Base-by-base conservation (phyloP, 1,284 basidiomycete species). In the Leccinum cinnamomeum region DNA sequence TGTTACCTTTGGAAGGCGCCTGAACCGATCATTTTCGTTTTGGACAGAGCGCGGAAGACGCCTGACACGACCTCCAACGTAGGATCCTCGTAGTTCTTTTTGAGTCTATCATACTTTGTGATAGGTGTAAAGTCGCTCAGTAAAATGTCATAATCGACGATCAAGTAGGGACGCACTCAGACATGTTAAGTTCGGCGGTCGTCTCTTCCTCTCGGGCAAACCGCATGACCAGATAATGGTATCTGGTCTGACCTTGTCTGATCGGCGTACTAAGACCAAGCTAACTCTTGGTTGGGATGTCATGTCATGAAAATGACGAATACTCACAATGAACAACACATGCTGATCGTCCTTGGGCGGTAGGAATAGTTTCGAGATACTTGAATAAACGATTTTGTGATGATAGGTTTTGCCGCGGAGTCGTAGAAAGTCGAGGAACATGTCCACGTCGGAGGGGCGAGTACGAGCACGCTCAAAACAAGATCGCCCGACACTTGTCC, bases 401-500 rank as follows among this genome's bases (percentile, higher is more conserved):
- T 99, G 97, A 79, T 99, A 99, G 3, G 95, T 98, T 80, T 98
- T 98, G 64, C 97, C 97, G 48, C 96, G 90, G 35, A 99, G 80
- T 50, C 97, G 90, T 70, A 99, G 78, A 78, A 97, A 98, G 55
- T 94, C 92, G 48, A 89, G 88, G 82, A 95, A 98, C 89, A 99
- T 96, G 78, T 99, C 97, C 76, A 99, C 90, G 70, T 98, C 96
- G 78, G 87, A 23, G 97, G 97, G 0, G 97, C 99, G 59, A 97
- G 84, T 5, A 99, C 93, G n/a, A 97, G 86, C 16, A 98, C 91
- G 72, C 94, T 94, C 70, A 98, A 85, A 7, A 28, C 28, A 28
- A 28, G 28, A 28, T 28, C 28, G 28, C 97, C 97, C 2, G 89
- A 86, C 16, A 96, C 91, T 72, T 95, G 92, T 1, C 95, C 94